These are phyloP conservation scores for Pythium angustatum DNA, from an alignment of 352 stramenopile species.

Conservation along the genomic window DNA sequence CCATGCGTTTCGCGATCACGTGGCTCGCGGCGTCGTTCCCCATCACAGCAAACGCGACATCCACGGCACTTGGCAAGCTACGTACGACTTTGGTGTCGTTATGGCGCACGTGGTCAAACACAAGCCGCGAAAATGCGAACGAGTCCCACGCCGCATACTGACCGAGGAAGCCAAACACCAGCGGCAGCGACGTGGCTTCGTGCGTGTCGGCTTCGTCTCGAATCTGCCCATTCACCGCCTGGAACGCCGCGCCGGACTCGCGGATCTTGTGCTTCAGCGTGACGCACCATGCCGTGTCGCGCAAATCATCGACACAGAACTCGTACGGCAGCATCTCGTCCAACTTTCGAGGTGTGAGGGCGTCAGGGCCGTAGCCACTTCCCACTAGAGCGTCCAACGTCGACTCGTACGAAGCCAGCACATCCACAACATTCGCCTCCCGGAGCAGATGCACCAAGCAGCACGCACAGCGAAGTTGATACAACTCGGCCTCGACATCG, in stretches of 20 bases:
- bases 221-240: not conserved
- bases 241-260: not conserved
- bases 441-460: slow-evolving; percentile 21
- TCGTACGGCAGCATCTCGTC: not conserved
- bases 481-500: slow-evolving; percentile 2
- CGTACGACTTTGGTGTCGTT: slow-evolving; percentile 17
- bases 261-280: not conserved
- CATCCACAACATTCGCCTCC: not conserved
- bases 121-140: slow-evolving; percentile 30
- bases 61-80: slow-evolving; percentile 24
- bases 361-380: not conserved
- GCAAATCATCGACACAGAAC: not conserved
- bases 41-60: slow-evolving; percentile 25
- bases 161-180: slow-evolving; percentile 18
- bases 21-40: slow-evolving; percentile 19
- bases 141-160: slow-evolving; percentile 31
- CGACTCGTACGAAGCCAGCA: not conserved
- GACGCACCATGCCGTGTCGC: not conserved
- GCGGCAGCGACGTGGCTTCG: slow-evolving; percentile 6
- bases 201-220: not conserved
- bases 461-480: slow-evolving; percentile 25
- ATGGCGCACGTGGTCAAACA: slow-evolving; percentile 25
- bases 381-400: slow-evolving; percentile 2
- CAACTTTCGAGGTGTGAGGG: not conserved
- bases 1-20: slow-evolving; percentile 20